Evolutionary conservation across 2,329 filamentous ascomycete species (phyloP).

Genomic region (Calonectria hawksworthii): DNA sequence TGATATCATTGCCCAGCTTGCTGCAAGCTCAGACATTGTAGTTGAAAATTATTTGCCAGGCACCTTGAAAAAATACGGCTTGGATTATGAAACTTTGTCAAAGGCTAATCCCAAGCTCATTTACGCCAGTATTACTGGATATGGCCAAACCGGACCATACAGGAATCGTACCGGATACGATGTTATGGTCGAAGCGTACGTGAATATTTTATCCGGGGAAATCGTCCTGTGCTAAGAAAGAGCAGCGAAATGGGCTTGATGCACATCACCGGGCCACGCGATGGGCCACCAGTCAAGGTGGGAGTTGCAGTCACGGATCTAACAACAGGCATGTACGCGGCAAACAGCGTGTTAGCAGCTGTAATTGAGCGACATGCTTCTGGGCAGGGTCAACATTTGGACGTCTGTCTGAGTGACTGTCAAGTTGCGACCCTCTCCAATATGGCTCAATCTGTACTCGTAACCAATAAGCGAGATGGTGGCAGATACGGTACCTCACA

Average conservation of each 20-base stretch:
- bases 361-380: not conserved
- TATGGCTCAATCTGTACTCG: not conserved
- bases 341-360: not conserved
- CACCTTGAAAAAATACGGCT: not conserved
- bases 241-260: not conserved
- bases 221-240: not conserved
- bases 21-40: not conserved
- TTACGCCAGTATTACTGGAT: not conserved
- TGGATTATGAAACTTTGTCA: not conserved
- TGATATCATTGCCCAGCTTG: not conserved
- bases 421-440: not conserved
- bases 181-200: slow-evolving; percentile 6
- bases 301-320: not conserved
- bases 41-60: not conserved
- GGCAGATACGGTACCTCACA: not conserved
- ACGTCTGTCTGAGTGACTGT: not conserved
- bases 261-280: not conserved
- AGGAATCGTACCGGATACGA: not conserved
- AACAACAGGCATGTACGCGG: not conserved
- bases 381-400: not conserved
- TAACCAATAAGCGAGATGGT: not conserved
- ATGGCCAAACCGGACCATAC: not conserved
- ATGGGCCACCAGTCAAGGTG: not conserved
- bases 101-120: not conserved
- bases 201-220: too few species aligned